phyloP scores from a whole-genome alignment of 202 grass and related monocot genomes.

The Digitaria exilis region DNA sequence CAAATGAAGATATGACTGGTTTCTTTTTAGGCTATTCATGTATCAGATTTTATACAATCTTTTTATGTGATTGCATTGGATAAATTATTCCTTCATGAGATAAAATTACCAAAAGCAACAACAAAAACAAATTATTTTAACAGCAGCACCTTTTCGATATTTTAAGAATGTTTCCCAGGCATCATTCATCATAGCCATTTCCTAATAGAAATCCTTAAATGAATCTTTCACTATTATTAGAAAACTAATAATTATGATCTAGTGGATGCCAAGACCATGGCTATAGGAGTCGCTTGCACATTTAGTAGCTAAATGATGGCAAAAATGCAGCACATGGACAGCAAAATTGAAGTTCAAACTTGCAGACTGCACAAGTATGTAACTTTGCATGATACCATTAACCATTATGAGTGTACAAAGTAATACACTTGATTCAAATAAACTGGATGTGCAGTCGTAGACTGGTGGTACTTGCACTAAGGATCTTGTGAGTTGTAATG shows the following conservation, averaged over 20 bases:
- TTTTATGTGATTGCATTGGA: neutral
- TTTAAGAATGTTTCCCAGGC: conserved; percentile 44
- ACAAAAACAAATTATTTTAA: conserved; percentile 20
- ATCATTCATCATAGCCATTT: conserved; percentile 76
- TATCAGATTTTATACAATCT: neutral
- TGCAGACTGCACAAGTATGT: neutral
- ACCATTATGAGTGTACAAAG: neutral
- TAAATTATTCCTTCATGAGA: conserved; percentile 5
- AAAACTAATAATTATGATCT: neutral
- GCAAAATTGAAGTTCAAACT: neutral
- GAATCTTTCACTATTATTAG: conserved; percentile 13
- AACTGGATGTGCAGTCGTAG: neutral
- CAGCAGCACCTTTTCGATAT: conserved; percentile 51
- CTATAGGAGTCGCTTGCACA: neutral
- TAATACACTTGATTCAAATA: conserved; percentile 2
- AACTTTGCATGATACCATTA: neutral
- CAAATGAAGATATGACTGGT: neutral
- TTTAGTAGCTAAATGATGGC: neutral
- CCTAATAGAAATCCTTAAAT: conserved; percentile 57
- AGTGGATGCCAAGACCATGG: neutral
- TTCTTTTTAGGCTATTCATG: neutral
- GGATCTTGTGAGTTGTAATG: neutral
- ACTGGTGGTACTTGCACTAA: neutral
- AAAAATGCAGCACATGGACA: neutral
- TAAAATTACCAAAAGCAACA: conserved; percentile 11